Percentiles rank a stretch among this genome's conserved stretches.
Conservation (phyloP, 805 yeast genomes). For the Blastobotrys muscicola region DNA sequence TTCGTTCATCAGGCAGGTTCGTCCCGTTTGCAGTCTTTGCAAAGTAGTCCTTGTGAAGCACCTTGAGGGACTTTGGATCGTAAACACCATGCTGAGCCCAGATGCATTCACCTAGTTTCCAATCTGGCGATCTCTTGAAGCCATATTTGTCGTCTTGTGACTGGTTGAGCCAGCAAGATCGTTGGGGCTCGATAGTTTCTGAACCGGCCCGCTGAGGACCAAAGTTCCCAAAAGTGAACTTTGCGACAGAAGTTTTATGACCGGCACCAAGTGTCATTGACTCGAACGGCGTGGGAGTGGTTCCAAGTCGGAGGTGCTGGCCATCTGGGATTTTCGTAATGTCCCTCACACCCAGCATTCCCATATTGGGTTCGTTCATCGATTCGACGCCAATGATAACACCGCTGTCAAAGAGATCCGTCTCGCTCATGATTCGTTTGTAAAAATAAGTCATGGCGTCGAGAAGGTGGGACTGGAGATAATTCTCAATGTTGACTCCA, state of each 20-base stretch:
- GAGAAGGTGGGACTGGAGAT: slow-evolving; percentile 54
- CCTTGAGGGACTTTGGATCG: slow-evolving; percentile 35
- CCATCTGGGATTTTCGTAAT: slow-evolving; percentile 39
- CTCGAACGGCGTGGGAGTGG: slow-evolving; percentile 76
- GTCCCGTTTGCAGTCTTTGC: slow-evolving; percentile 22
- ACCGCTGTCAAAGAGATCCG: slow-evolving; percentile 31
- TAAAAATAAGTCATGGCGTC: slow-evolving; percentile 42
- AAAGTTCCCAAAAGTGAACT: slow-evolving; percentile 56
- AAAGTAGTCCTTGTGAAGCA: slow-evolving; percentile 46
- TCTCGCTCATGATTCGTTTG: slow-evolving; percentile 35
- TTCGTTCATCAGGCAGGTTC: slow-evolving; percentile 13
- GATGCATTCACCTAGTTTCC: slow-evolving; percentile 70
- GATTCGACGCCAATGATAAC: slow-evolving; percentile 66
- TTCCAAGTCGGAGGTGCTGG: slow-evolving; percentile 67
- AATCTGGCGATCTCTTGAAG: slow-evolving; percentile 51
- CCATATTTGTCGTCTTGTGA: slow-evolving; percentile 52
- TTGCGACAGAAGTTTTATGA: slow-evolving; percentile 52
- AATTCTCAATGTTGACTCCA: slow-evolving; percentile 69
- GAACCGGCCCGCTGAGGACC: slow-evolving; percentile 68
- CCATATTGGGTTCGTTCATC: slow-evolving; percentile 76
- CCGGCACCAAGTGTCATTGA: slow-evolving; percentile 75
- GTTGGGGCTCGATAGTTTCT: slow-evolving; percentile 48
- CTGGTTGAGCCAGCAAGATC: slow-evolving; percentile 67
- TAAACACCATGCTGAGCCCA: slow-evolving; percentile 79
- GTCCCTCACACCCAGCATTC: slow-evolving; percentile 56